Conservation (phyloP, 306 rosid species). For the Oemleria cerasiformis region DNA sequence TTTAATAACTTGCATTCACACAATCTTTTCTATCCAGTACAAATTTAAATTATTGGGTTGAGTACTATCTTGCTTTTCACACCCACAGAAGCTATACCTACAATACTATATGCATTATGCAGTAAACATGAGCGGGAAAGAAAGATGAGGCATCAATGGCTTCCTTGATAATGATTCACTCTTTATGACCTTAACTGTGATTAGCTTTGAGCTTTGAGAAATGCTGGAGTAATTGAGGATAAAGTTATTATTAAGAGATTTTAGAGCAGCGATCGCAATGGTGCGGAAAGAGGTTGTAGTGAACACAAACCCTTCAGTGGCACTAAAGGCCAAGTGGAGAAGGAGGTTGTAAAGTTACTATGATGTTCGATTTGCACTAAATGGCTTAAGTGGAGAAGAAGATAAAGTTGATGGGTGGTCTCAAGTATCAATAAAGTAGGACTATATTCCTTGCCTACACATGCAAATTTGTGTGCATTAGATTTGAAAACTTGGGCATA, state of each 20-base stretch:
- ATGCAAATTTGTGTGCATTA: neutral
- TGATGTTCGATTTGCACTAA: neutral
- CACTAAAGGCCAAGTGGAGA: neutral
- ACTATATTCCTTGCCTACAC: neutral
- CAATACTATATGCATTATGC: neutral
- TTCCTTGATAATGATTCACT: neutral
- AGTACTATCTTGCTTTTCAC: neutral
- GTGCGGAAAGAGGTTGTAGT: neutral
- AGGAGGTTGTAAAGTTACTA: neutral
- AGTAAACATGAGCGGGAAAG: neutral
- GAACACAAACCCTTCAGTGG: neutral
- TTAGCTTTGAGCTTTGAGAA: neutral
- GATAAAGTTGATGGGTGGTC: neutral
- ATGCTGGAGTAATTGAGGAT: neutral
- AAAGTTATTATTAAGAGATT: neutral
- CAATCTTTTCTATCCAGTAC: neutral
- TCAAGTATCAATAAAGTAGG: neutral
- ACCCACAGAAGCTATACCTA: too few relatives aligned
- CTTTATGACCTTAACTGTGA: neutral
- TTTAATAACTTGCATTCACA: neutral
- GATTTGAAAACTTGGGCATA: neutral
- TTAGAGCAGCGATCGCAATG: neutral
- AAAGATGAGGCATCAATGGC: neutral
- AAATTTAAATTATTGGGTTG: neutral
- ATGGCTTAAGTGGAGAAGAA: slow-evolving; percentile 7